Conservation (phyloP, 169 alveolate species). For the Cryptosporidium viatorum region DNA sequence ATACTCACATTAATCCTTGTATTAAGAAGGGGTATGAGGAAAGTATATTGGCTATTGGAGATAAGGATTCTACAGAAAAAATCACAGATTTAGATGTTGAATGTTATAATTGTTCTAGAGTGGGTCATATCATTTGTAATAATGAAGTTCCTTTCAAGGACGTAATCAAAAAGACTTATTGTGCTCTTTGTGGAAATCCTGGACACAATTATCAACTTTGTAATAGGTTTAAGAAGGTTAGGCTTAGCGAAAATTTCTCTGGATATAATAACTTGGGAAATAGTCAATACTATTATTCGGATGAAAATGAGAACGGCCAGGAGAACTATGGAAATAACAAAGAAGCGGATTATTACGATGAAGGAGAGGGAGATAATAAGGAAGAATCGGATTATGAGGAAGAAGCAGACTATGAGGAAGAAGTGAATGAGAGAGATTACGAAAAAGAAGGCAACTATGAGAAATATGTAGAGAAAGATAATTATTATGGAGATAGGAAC, state of each 20-base stretch:
- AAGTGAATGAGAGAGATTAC: neutral
- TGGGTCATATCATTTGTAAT: conserved; percentile 38
- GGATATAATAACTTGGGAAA: neutral
- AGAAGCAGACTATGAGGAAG: neutral
- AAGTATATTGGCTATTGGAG: conserved; percentile 15
- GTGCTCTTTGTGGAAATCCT: conserved; percentile 45
- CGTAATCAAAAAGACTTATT: neutral
- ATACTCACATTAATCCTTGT: conserved; percentile 9
- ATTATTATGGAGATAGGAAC: too few relatives aligned
- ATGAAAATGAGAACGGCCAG: conserved; percentile 1
- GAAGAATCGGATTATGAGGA: neutral
- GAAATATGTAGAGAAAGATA: too few relatives aligned
- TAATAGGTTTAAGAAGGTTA: neutral
- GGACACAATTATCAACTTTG: conserved; percentile 46
- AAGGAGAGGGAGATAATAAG: neutral
- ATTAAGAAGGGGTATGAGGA: conserved; percentile 34
- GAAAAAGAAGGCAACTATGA: too few relatives aligned
- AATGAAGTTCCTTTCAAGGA: conserved; percentile 25
- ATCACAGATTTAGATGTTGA: conserved; percentile 12
- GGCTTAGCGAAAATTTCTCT: neutral
- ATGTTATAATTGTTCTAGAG: conserved; percentile 25
- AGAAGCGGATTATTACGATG: too few relatives aligned
- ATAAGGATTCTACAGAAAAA: neutral
- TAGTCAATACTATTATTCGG: neutral
- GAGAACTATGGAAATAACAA: too few relatives aligned